Evolutionary conservation across 2,329 filamentous ascomycete genomes (phyloP), one percentile per base, ranked within the genome.

Genomic region (Allantophomopsis cytisporea): DNA sequence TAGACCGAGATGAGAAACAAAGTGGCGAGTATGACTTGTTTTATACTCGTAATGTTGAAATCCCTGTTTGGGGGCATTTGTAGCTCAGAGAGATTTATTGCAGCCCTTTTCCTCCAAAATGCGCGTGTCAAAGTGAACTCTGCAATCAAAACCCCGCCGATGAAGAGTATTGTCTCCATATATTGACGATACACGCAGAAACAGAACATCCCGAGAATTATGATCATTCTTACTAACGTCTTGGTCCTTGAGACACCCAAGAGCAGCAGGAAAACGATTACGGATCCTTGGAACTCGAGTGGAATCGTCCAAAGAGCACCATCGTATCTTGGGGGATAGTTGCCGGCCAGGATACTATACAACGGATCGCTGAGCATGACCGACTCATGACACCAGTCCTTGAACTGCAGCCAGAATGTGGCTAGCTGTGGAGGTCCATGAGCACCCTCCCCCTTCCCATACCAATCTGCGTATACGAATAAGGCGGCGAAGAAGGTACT

Each of bases 261-360:
- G 7, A 57, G 37, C 16, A 57, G 40, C 8, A 58, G 44, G 43
- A 59, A 59, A 10, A 57, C 45, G 20, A 56, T 46, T 48, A 59
- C 55, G 8, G 55, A 58, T n/a, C 55, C 53, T 7, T 54, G 50
- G 37, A 57, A 58, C 38, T 58, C 56, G 13, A 57, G 53, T 4
- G 55, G 51, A 23, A 58, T 57, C 10, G 56, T 58, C 55, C 56
- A 58, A 15, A 58, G 42, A 35, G 57, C 54, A 2, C 51, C 50
- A 21, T 58, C 55, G 10, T 28, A 28, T 28, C 5, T 28, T 10
- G 23, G 23, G 10, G 23, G 23, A 28, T 28, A 28, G 11, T 8
- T 8, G 23, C 23, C 23, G 10, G 10, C 23, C 8, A 28, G 10
- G 10, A 28, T 28, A 8, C 23, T 28, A 28, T 28, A 28, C 7